Percentiles rank a stretch among this genome's conserved stretches.
Evolutionary conservation across 2,329 filamentous ascomycete species (phyloP).

Genomic region (Plectosphaerella cucumerina): DNA sequence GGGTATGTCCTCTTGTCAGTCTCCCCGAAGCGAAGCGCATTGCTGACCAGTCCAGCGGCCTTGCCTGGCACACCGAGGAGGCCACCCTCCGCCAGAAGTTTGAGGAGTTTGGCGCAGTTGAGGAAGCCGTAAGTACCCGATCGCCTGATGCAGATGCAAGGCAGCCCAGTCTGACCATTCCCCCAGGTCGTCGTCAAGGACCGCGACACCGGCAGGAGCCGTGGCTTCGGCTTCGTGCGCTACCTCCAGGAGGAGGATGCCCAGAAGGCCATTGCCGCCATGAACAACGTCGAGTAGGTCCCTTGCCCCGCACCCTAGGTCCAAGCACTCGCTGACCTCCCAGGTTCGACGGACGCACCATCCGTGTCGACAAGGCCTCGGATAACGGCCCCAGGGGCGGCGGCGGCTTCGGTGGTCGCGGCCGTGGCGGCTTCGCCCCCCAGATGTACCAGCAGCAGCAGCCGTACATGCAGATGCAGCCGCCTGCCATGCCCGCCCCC

Average conservation of each 20-base stretch:
- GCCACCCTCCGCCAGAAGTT: conserved; percentile 83
- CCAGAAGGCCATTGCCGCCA: conserved; percentile 68
- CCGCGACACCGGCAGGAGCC: conserved; percentile 91
- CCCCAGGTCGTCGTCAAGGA: conserved; percentile 92
- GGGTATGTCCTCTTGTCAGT: conserved; percentile 56
- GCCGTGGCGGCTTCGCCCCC: conserved; percentile 24
- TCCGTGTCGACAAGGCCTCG: conserved; percentile 93
- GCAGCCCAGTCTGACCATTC: background rate
- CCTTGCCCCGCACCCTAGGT: conserved; percentile 15
- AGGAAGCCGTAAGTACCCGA: conserved; percentile 79
- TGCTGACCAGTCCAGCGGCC: conserved; percentile 58
- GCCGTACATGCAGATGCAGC: conserved; percentile 9
- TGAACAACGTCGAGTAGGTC: conserved; percentile 88
- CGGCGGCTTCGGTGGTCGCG: conserved; percentile 39
- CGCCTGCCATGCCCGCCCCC: conserved; percentile 23
- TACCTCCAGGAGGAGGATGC: conserved; percentile 75
- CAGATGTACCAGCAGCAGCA: conserved; percentile 18
- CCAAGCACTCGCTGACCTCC: background rate
- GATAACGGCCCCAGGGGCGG: conserved; percentile 67
- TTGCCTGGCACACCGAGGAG: conserved; percentile 98
- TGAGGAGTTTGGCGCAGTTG: conserved; percentile 82
- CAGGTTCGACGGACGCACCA: conserved; percentile 89
- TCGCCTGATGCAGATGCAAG: conserved; percentile 4
- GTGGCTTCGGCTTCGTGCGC: conserved; percentile 95
- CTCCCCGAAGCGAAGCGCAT: conserved; percentile 5